These are phyloP conservation scores for Mycena sanguinolenta DNA, from an alignment of 768 basidiomycete species.

Conservation along the genomic window DNA sequence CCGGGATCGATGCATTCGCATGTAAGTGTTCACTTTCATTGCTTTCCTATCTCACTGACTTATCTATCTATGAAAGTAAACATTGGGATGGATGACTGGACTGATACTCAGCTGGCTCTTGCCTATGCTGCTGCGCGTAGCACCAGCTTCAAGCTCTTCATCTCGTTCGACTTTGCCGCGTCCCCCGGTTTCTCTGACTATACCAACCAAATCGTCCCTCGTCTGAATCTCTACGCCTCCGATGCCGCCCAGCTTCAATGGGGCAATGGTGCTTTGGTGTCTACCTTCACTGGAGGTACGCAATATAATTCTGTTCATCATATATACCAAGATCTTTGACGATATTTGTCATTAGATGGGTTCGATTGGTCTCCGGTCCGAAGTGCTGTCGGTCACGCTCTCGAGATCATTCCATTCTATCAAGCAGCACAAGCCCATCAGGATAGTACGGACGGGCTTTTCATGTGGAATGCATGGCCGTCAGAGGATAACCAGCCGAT, in stretches of 20 bases:
- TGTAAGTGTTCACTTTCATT: background rate
- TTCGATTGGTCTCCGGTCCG: background rate
- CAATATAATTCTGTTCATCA: background rate
- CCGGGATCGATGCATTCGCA: slow-evolving; percentile 29
- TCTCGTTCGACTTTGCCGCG: slow-evolving; percentile 19
- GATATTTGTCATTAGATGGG: background rate
- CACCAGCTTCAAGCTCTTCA: slow-evolving; percentile 29
- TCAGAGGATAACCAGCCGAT: slow-evolving; percentile 15
- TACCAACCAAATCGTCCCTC: slow-evolving; percentile 3
- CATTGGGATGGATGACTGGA: slow-evolving; percentile 16
- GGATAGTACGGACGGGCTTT: slow-evolving; percentile 7
- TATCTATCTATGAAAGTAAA: background rate
- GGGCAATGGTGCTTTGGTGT: slow-evolving; percentile 4
- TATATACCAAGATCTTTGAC: background rate
- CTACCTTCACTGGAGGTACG: slow-evolving; percentile 1
- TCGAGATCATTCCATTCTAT: slow-evolving; percentile 7
- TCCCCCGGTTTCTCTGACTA: background rate
- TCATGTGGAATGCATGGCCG: slow-evolving; percentile 5
- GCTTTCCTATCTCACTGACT: background rate
- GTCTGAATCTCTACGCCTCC: background rate
- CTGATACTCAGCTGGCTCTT: slow-evolving; percentile 19
- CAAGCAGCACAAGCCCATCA: slow-evolving; percentile 11
- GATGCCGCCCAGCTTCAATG: background rate
- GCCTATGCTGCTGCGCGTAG: slow-evolving; percentile 23
- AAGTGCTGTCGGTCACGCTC: background rate